These are phyloP conservation scores for Exophiala phaeomuriformis DNA, from an alignment of 2,329 filamentous ascomycete species.

Conservation along the genomic window DNA sequence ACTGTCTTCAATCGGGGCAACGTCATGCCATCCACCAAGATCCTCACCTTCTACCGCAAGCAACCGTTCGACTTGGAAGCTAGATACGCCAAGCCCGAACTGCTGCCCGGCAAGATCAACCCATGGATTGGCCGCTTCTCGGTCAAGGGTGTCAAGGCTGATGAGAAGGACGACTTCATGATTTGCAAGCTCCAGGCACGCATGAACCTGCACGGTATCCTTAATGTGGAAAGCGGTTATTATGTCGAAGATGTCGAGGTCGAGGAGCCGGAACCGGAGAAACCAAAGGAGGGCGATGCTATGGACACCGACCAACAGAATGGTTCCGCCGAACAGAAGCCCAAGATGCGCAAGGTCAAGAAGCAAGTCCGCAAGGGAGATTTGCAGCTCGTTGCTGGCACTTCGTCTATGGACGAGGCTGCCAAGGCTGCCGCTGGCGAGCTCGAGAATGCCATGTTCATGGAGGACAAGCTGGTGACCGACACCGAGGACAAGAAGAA, in stretches of 20 bases:
- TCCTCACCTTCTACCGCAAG: slow-evolving; percentile 98
- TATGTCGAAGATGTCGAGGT: slow-evolving; percentile 97
- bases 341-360: slow-evolving; percentile 93
- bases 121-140: slow-evolving; percentile 97
- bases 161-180: slow-evolving; percentile 91
- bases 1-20: slow-evolving; percentile 98
- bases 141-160: slow-evolving; percentile 93
- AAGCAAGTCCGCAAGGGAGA: slow-evolving; percentile 99
- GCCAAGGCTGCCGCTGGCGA: slow-evolving; percentile 64
- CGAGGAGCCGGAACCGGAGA: slow-evolving; percentile 81
- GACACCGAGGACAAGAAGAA: slow-evolving; percentile 99
- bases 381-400: slow-evolving; percentile 76
- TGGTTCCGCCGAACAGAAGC: slow-evolving; percentile 60
- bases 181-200: slow-evolving; percentile 99
- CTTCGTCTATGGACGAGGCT: slow-evolving; percentile 65
- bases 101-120: slow-evolving; percentile 79
- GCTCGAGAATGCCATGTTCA: slow-evolving; percentile 83
- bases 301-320: slow-evolving; percentile 72
- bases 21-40: slow-evolving; percentile 95
- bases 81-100: slow-evolving; percentile 78
- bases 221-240: slow-evolving; percentile 96
- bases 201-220: slow-evolving; percentile 88
- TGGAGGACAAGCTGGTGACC: slow-evolving; percentile 96
- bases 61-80: slow-evolving; percentile 95
- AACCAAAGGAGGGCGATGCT: slow-evolving; percentile 60